Evolutionary conservation across 257 asterid genomes (phyloP).

Genomic region (Solanum peruvianum): DNA sequence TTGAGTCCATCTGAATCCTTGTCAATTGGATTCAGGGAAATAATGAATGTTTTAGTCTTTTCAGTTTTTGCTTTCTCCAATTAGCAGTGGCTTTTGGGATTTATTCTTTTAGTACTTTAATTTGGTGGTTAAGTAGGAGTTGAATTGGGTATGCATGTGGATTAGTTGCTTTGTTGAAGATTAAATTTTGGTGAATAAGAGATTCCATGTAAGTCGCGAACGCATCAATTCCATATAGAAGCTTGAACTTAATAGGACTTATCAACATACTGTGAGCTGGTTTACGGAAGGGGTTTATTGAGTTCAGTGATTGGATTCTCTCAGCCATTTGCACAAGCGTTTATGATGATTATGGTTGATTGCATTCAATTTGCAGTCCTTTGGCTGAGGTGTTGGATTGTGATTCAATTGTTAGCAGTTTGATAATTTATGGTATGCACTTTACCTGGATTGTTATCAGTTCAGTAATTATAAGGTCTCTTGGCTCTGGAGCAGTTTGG

Average conservation of each 20-base stretch:
- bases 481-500: slow-evolving; percentile 2
- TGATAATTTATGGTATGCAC: neutral
- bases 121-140: neutral
- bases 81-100: neutral
- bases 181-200: neutral
- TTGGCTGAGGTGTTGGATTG: slow-evolving; percentile 4
- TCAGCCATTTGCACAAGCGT: neutral
- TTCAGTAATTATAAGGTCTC: slow-evolving; percentile 6
- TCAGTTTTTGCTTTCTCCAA: neutral
- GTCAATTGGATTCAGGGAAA: neutral
- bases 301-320: neutral
- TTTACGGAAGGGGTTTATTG: neutral
- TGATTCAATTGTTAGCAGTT: slow-evolving; percentile 6
- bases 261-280: neutral
- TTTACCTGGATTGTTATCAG: slow-evolving; percentile 1
- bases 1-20: neutral
- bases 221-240: neutral
- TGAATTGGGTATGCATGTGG: neutral
- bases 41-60: neutral
- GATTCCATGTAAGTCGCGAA: neutral
- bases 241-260: slow-evolving; percentile 2
- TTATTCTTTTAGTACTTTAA: neutral
- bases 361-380: neutral
- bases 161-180: neutral
- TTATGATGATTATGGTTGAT: neutral